Conservation (phyloP, 2,329 filamentous ascomycete species). For the Aspergillus tanneri region DNA sequence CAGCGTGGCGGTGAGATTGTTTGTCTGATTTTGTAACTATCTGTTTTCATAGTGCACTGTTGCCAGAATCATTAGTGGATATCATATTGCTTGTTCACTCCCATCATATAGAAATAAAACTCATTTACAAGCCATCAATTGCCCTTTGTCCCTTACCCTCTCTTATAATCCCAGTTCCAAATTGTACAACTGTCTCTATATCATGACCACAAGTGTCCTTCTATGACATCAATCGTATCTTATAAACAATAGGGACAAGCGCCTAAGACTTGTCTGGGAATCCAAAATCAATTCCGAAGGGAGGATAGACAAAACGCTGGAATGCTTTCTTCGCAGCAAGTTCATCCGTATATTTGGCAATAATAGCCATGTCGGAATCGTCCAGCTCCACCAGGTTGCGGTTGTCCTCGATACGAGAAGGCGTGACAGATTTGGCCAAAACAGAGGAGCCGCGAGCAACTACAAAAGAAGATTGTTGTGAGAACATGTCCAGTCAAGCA, state of each 20-base stretch:
- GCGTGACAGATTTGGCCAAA: slow-evolving; percentile 44
- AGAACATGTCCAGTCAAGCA: too few relatives aligned
- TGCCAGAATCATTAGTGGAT: neutral
- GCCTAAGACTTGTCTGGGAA: slow-evolving; percentile 63
- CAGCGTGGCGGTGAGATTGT: neutral
- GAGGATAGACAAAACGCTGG: slow-evolving; percentile 62
- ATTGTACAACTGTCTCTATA: neutral
- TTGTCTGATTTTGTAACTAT: neutral
- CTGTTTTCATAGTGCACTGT: neutral
- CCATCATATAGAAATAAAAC: neutral
- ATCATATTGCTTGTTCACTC: neutral
- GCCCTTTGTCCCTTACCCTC: neutral
- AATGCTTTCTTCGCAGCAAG: slow-evolving; percentile 34
- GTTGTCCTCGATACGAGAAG: slow-evolving; percentile 43
- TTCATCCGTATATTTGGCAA: slow-evolving; percentile 38
- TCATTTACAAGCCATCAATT: neutral
- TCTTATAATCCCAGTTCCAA: too few relatives aligned
- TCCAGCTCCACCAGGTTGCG: slow-evolving; percentile 41
- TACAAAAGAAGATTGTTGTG: slow-evolving; percentile 22
- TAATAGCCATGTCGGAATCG: slow-evolving; percentile 36
- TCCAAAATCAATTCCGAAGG: slow-evolving; percentile 67
- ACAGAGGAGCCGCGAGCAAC: slow-evolving; percentile 42
- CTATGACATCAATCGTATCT: neutral
- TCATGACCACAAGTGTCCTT: neutral
- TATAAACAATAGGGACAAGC: neutral